phyloP scores from a whole-genome alignment of 345 rosid genomes.

The Crucihimalaya himalaica region DNA sequence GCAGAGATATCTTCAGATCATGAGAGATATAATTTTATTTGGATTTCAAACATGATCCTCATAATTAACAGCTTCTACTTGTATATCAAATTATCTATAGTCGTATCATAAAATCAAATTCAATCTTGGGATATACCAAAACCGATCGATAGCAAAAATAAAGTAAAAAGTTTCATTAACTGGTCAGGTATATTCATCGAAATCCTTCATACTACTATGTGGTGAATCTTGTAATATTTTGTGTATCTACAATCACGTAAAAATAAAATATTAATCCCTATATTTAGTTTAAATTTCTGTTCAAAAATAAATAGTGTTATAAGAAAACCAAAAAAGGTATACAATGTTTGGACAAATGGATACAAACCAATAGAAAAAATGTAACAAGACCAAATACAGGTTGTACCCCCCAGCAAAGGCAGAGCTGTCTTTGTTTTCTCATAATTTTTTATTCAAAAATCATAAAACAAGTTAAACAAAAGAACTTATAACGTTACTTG shows the following conservation, averaged over 20 bases:
- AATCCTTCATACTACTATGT: background rate
- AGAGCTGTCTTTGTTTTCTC: constrained; percentile 23
- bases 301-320: background rate
- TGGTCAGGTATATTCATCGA: too few species aligned
- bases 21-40: background rate
- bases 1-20: background rate
- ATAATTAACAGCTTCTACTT: background rate
- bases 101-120: too few species aligned
- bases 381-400: constrained; percentile 18
- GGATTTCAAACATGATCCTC: background rate
- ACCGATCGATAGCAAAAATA: too few species aligned
- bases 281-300: background rate
- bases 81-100: background rate
- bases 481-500: too few species aligned
- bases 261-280: background rate
- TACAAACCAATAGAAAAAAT: background rate
- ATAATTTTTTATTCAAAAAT: background rate
- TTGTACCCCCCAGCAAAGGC: constrained; percentile 31
- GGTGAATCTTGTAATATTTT: background rate
- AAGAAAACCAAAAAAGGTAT: background rate
- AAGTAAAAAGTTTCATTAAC: too few species aligned
- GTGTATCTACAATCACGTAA: background rate
- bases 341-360: constrained; percentile 16
- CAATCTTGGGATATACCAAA: too few species aligned
- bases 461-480: constrained; percentile 3